These are phyloP conservation scores for Metschnikowia cerradonensis DNA, from an alignment of 805 yeast species.

Conservation along the genomic window DNA sequence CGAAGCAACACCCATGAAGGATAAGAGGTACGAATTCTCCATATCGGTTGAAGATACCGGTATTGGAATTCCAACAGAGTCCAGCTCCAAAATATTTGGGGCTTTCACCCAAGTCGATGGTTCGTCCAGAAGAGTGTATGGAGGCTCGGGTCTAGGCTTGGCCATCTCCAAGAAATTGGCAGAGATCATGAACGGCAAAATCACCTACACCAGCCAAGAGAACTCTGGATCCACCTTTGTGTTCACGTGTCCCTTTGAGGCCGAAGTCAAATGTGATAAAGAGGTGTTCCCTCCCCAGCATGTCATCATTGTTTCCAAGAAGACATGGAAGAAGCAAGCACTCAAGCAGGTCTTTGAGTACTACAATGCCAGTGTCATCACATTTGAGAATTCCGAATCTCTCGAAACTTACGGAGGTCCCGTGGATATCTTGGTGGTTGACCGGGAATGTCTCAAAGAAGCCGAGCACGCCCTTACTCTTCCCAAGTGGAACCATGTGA, in stretches of 20 bases:
- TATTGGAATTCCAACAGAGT: conserved; percentile 47
- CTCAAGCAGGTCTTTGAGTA: conserved; percentile 30
- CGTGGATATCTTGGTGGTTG: conserved; percentile 21
- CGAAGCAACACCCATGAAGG: conserved; percentile 24
- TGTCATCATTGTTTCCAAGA: conserved; percentile 31
- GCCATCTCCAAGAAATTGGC: conserved; percentile 47
- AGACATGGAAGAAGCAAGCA: conserved; percentile 28
- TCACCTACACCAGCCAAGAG: conserved; percentile 43
- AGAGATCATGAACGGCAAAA: conserved; percentile 46
- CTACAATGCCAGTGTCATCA: conserved; percentile 31
- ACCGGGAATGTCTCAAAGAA: conserved; percentile 14
- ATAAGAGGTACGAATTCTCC: conserved; percentile 34
- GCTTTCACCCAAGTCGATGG: conserved; percentile 58
- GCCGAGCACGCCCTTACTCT: conserved; percentile 1
- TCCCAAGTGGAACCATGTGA: conserved; percentile 9
- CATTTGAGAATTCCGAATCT: conserved; percentile 16
- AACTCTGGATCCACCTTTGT: conserved; percentile 46
- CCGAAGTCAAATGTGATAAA: conserved; percentile 19
- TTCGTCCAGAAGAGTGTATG: conserved; percentile 46
- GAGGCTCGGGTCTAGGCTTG: conserved; percentile 51
- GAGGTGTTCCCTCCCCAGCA: conserved; percentile 11
- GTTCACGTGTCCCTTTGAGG: conserved; percentile 33
- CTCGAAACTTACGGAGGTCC: conserved; percentile 10
- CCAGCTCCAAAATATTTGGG: conserved; percentile 45
- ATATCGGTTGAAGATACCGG: conserved; percentile 49